Base-by-base conservation (phyloP, 805 yeast genomes). In the Ogataea neopini region DNA sequence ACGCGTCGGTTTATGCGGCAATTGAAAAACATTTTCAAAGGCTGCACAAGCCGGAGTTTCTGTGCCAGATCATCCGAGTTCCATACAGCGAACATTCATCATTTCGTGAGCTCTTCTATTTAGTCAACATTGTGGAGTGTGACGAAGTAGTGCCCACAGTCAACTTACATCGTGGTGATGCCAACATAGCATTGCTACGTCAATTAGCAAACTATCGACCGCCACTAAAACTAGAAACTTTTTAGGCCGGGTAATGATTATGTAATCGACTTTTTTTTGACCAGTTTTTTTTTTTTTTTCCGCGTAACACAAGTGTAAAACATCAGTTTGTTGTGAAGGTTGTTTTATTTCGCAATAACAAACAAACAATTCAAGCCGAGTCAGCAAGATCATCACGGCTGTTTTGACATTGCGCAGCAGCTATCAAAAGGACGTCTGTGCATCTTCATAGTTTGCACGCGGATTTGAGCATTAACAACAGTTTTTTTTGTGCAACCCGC, bases 11-110 rank as follows among this genome's bases (percentile, higher is more conserved):
- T 15, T 44, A 26, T 20, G 26, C 39, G 9, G 51, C 50, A 13
- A 51, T 58, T 19, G 47, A 43, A 10, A 38, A 41, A 17, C 59
- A 54, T 23, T 58, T 58, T 40, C 57, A 56, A 17, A 35, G 56
- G 36, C 36, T 39, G 13, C 44, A 54, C 23, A 48, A 47, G n/a
- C 52, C 51, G 49, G 57, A 38, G 46, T 60, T 33, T 32, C 48
- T 33, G 20, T 55, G 37, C 20, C 55, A 58, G 25, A 54, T 57
- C 18, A 44, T 63, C 7, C 56, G 51, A 28, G 53, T 64, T 1
- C 98, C 99, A 0, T 94, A 94, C 60, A 85, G 95, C 59, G 99
- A 94, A 61, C 99, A 94, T 68, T 88, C 96, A 9, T 88, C 96
- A 48, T 92, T 83, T 58, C 70, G 86, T 32, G 99, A 94, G 59